Percentiles rank a stretch among this genome's conserved stretches.
These are phyloP conservation scores for Baudoinia panamericana DNA, from an alignment of 495 filamentous ascomycete species.

Conservation along the genomic window DNA sequence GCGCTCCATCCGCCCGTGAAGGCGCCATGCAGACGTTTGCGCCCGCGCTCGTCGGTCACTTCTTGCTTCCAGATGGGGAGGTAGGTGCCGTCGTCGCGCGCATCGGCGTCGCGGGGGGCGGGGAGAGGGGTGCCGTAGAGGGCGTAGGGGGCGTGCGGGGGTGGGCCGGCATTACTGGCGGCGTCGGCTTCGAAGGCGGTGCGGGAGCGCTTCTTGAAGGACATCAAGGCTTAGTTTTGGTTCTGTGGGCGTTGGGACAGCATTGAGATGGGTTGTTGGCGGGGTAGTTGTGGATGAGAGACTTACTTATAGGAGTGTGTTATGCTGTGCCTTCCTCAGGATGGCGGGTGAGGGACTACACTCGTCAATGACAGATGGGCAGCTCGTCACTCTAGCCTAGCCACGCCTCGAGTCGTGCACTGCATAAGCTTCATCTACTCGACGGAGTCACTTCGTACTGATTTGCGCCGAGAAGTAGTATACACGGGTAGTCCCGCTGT, in stretches of 20 bases:
- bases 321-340: too few relatives aligned
- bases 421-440: too few relatives aligned
- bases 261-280: constrained; percentile 15
- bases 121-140: constrained; percentile 80
- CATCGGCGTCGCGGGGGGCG: constrained; percentile 58
- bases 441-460: too few relatives aligned
- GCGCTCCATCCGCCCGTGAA: constrained; percentile 96
- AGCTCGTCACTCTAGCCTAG: too few relatives aligned
- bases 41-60: constrained; percentile 82
- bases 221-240: constrained; percentile 27
- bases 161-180: constrained; percentile 33
- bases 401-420: too few relatives aligned
- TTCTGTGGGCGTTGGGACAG: constrained; percentile 9
- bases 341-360: too few relatives aligned
- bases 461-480: too few relatives aligned
- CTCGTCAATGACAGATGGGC: too few relatives aligned
- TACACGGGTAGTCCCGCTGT: too few relatives aligned
- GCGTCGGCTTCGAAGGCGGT: constrained; percentile 67
- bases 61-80: constrained; percentile 95
- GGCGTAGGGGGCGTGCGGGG: constrained; percentile 62
- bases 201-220: constrained; percentile 63
- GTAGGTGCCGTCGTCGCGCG: constrained; percentile 86
- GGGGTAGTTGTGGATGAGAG: background rate
- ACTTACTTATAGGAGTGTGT: too few relatives aligned
- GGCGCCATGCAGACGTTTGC: constrained; percentile 86